phyloP scores from a whole-genome alignment of 1,139 yeast genomes.

The Lodderomyces margitis region DNA sequence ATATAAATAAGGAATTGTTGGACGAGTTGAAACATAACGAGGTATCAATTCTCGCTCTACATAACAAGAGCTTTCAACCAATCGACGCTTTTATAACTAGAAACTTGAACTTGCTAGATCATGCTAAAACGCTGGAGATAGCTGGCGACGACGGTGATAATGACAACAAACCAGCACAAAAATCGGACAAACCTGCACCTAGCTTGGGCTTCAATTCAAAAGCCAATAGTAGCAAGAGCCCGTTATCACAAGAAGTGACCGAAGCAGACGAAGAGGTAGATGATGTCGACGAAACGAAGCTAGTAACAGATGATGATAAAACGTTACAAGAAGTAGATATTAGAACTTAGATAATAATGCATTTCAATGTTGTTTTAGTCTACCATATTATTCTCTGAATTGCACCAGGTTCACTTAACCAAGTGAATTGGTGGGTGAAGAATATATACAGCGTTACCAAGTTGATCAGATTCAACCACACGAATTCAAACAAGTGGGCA shows the following conservation, averaged over 20 bases:
- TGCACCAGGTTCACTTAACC: slow-evolving; percentile 59
- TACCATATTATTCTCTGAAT: slow-evolving; percentile 89
- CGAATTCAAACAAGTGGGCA: slow-evolving; percentile 53
- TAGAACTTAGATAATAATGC: slow-evolving; percentile 2
- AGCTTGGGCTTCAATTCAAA: neutral
- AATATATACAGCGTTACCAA: slow-evolving; percentile 54
- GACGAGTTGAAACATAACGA: slow-evolving; percentile 23
- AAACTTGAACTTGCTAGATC: slow-evolving; percentile 22
- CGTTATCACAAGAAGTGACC: slow-evolving; percentile 15
- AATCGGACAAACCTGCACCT: slow-evolving; percentile 1
- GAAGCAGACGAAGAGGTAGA: slow-evolving; percentile 8
- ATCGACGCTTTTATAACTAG: slow-evolving; percentile 30
- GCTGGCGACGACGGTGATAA: neutral
- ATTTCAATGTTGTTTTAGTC: slow-evolving; percentile 8
- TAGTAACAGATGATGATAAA: slow-evolving; percentile 9
- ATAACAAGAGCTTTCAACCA: slow-evolving; percentile 19
- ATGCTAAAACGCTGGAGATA: slow-evolving; percentile 7
- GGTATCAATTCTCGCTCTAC: slow-evolving; percentile 20
- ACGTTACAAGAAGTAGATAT: slow-evolving; percentile 12
- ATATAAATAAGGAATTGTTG: slow-evolving; percentile 23
- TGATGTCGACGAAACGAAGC: slow-evolving; percentile 4
- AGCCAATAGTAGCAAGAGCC: slow-evolving; percentile 9
- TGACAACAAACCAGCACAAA: neutral
- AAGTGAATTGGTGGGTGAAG: slow-evolving; percentile 58
- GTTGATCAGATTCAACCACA: slow-evolving; percentile 61